phyloP scores from a whole-genome alignment of 2,329 filamentous ascomycete genomes.

The Aspergillus pseudotamarii region DNA sequence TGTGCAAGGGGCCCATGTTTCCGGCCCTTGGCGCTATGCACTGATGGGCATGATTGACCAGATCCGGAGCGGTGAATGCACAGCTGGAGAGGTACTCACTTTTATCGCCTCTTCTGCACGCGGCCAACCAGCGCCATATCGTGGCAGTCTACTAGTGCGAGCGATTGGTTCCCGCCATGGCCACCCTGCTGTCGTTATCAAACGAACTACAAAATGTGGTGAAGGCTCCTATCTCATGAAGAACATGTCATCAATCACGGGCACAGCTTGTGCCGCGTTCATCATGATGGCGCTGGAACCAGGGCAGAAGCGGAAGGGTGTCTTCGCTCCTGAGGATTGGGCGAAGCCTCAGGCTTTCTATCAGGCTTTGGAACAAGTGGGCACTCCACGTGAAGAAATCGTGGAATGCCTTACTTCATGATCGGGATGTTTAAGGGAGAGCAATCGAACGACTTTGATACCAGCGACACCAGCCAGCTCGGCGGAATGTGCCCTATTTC shows the following conservation, averaged over 20 bases:
- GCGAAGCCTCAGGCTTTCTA: not conserved
- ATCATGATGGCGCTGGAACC: not conserved
- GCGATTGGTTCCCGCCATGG: slow-evolving; percentile 10
- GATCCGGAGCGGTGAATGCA: slow-evolving; percentile 17
- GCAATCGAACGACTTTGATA: too few relatives aligned
- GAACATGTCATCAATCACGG: not conserved
- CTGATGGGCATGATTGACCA: slow-evolving; percentile 16
- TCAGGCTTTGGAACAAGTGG: not conserved
- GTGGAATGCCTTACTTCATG: not conserved
- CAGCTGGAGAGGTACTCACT: slow-evolving; percentile 11
- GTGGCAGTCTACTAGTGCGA: slow-evolving; percentile 1
- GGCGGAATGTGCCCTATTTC: too few relatives aligned
- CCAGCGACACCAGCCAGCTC: too few relatives aligned
- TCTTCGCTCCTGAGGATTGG: not conserved
- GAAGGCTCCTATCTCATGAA: not conserved
- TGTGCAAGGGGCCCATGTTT: not conserved
- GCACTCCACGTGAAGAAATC: not conserved
- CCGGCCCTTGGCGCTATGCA: slow-evolving; percentile 18
- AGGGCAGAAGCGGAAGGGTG: not conserved
- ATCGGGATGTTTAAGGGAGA: too few relatives aligned
- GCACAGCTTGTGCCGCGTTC: not conserved
- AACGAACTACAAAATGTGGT: not conserved
- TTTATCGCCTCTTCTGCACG: slow-evolving; percentile 15
- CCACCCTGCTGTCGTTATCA: slow-evolving; percentile 4
- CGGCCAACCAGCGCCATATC: slow-evolving; percentile 4